Conservation (phyloP, 768 basidiomycete species). For the Porpolomopsis calyptriformis region DNA sequence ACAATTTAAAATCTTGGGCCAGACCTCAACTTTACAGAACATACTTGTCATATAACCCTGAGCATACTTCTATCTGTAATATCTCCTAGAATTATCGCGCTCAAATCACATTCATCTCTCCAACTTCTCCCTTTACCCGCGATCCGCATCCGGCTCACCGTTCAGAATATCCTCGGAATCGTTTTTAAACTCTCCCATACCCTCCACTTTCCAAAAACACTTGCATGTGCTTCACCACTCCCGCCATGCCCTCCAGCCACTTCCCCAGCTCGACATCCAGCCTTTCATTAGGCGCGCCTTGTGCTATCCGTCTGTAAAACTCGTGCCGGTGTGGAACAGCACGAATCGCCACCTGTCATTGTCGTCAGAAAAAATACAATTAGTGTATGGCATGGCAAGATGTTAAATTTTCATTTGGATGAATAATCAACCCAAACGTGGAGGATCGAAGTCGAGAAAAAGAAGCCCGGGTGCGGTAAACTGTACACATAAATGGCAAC, state of each 20-base stretch:
- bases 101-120: neutral
- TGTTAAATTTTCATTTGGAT: too few species aligned
- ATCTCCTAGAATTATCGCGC: neutral
- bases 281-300: conserved; percentile 45
- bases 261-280: conserved; percentile 42
- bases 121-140: neutral
- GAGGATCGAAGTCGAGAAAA: neutral
- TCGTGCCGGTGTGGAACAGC: conserved; percentile 50
- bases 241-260: conserved; percentile 54
- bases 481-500: neutral
- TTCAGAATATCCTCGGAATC: neutral
- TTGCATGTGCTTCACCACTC: conserved; percentile 39
- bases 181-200: conserved; percentile 38
- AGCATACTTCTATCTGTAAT: neutral
- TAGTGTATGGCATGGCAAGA: too few species aligned
- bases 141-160: neutral
- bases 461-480: neutral
- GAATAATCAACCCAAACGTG: too few species aligned
- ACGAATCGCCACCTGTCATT: conserved; percentile 42
- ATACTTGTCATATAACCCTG: neutral
- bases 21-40: too few species aligned
- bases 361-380: too few species aligned
- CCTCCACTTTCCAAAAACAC: conserved; percentile 43
- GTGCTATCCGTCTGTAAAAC: conserved; percentile 53
- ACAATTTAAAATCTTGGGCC: too few species aligned